A percentile compares a stretch with the other conserved stretches of the same genome.
Evolutionary conservation across 208 protist genomes (phyloP).

Genomic region (Acanthamoeba lenticulata): DNA sequence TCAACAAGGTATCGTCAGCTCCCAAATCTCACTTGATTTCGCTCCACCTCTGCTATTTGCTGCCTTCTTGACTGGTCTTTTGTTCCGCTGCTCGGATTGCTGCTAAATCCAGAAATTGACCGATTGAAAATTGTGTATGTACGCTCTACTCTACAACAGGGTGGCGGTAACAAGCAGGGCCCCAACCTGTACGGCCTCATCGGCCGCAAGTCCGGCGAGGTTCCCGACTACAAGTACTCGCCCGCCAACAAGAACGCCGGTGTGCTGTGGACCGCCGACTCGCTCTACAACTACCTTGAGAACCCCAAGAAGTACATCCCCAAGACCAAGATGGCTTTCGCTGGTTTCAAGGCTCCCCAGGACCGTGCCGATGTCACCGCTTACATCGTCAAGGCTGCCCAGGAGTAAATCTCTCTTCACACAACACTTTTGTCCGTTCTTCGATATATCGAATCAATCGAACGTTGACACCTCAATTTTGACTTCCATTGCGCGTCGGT

Average conservation of each 20-base stretch:
- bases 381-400: constrained; percentile 89
- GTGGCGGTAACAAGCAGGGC: constrained; percentile 92
- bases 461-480: too few relatives aligned
- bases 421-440: too few relatives aligned
- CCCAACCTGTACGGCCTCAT: constrained; percentile 91
- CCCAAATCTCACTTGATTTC: not conserved
- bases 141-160: constrained; percentile 71
- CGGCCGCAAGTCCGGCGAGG: constrained; percentile 91
- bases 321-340: constrained; percentile 97
- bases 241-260: constrained; percentile 92
- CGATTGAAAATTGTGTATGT: not conserved
- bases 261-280: constrained; percentile 93
- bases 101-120: not conserved
- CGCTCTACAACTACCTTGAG: constrained; percentile 95
- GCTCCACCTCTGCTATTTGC: not conserved
- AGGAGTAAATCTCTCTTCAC: not conserved
- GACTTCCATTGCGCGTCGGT: too few relatives aligned
- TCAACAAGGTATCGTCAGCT: constrained; percentile 53
- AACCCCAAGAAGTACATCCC: constrained; percentile 98
- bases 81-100: not conserved
- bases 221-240: constrained; percentile 94
- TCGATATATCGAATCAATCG: too few relatives aligned
- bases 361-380: constrained; percentile 95
- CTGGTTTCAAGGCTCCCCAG: constrained; percentile 94
- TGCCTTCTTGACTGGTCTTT: not conserved